A percentile compares a stretch with the other conserved stretches of the same genome.
phyloP scores from a whole-genome alignment of 192 early-diverging fungal genomes.

The Coemansia sp. region DNA sequence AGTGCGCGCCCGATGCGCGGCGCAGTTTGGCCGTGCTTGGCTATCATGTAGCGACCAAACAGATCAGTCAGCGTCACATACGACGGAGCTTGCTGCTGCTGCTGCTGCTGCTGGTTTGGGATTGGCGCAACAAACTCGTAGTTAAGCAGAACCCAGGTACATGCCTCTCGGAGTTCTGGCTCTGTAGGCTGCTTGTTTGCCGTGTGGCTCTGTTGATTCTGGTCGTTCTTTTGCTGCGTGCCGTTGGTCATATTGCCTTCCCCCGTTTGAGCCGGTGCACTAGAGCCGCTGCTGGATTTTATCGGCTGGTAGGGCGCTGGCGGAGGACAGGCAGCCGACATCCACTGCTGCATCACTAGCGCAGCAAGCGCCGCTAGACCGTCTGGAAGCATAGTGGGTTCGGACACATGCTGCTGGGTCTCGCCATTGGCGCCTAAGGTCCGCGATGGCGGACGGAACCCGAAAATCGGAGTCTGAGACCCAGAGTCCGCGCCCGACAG shows the following conservation, averaged over 20 bases:
- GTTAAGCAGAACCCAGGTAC: constrained; percentile 55
- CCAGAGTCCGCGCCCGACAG: constrained; percentile 39
- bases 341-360: constrained; percentile 50
- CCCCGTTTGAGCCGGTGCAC: neutral
- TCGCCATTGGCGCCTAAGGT: neutral
- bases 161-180: constrained; percentile 54
- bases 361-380: constrained; percentile 40
- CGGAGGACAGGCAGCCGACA: constrained; percentile 30
- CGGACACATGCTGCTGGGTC: constrained; percentile 6
- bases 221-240: neutral
- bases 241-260: neutral
- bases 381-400: constrained; percentile 44
- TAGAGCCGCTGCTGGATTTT: neutral
- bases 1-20: constrained; percentile 50
- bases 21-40: constrained; percentile 47
- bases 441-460: constrained; percentile 23
- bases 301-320: constrained; percentile 10
- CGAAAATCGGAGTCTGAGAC: constrained; percentile 38
- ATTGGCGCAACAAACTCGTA: constrained; percentile 32
- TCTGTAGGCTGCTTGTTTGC: constrained; percentile 40
- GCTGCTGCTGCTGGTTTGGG: constrained; percentile 12
- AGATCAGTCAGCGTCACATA: constrained; percentile 32
- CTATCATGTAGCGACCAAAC: constrained; percentile 39
- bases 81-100: constrained; percentile 9
- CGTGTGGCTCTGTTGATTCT: neutral